Base-by-base conservation (phyloP, 495 filamentous ascomycete species). In the Neurospora cerealis region DNA sequence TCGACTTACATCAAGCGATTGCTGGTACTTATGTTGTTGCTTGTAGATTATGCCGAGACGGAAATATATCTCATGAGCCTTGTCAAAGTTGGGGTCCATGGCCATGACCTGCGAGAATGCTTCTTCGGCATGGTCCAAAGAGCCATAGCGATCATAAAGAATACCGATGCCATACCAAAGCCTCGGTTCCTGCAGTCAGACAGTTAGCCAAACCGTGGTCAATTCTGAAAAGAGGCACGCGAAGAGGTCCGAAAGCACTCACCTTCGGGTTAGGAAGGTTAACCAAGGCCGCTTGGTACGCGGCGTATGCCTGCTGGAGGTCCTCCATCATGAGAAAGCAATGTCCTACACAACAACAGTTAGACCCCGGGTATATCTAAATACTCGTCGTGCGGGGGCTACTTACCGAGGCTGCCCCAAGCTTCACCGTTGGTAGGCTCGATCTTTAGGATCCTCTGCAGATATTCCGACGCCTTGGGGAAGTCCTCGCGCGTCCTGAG, bases 291-390 rank as follows among this genome's bases (percentile, higher is more conserved):
- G 94, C 92, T 80, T 99, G 96, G 79, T 99, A 99, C 3, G 96
- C 96, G n/a, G 92, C 91, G 80, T 99, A 99, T 3, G 96, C 96
- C 78, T 98, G 93, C 81, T 98, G 96, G 40, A 99, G 81, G 77
- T 99, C 95, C 76, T 99, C 96, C 94, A 98, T 97, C 96, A 99
- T 99, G 32, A 99, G 86, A 78, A 93, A 96, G 81, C 96, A 98
- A 82, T 98, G 96, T 4, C 95, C 93, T 92, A 77, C 7, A 69
- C n/a, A 42, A 4, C 15, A 7, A 7, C 15, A 8, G 15, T 66
- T 66, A 66, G 54, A 11, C 15, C 15, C 32, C 7, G 28, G 54
- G 28, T 36, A 62, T 28, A 11, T 11, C 15, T 24, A 19, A 1
- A 37, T 8, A 60, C 9, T 13, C 42, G 46, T 3, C 60, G 73